Base-by-base conservation (phyloP, 2,329 filamentous ascomycete species). In the Lizonia empirigonia region DNA sequence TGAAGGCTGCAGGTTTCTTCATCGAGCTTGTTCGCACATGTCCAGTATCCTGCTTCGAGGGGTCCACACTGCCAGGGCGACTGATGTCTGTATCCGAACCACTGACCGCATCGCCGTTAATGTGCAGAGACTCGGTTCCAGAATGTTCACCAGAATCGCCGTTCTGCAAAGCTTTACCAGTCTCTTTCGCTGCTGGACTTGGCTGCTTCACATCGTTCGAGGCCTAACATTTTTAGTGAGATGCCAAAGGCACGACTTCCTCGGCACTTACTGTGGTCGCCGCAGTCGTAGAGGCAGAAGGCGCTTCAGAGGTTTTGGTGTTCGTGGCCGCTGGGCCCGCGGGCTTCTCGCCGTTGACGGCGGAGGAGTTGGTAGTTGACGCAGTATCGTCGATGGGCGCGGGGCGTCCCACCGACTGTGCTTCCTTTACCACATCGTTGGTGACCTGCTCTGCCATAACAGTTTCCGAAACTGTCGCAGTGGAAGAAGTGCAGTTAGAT, bases 1-100 rank as follows among this genome's bases (percentile, higher is more conserved):
- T 95, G 80, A 95, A 94, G 10, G 85, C 87, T 15, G 86, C 77
- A 16, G 86, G 85, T 73, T 90, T 93, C 80, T 89, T 91, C 56
- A 55, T 50, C 15, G 85, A 78, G 56, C 73, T 75, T 67, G 55
- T 86, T 81, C 58, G 84, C 54, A 76, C 76, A 69, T 90, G 84
- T 39, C 80, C 79, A 63, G 82, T 84, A 49, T 82, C 80, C 51
- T 78, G 82, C 68, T 82, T 81, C 54, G 73, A 73, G 68, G 82
- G 78, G 71, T 72, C 78, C 59, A 72, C 65, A 35, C 68, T 73
- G 51, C 84, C 83, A 41, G 77, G 77, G 64, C 83, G 84, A 55
- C 85, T 86, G 60, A 85, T 83, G 69, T 92, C 89, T 32, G 85
- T 90, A 74, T 92, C 89, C 48, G 89, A 92, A 63, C 85, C 86